Evolutionary conservation across 768 basidiomycete genomes (phyloP), one percentile per base, ranked within the genome.

Genomic region (Dioszegia hungarica): DNA sequence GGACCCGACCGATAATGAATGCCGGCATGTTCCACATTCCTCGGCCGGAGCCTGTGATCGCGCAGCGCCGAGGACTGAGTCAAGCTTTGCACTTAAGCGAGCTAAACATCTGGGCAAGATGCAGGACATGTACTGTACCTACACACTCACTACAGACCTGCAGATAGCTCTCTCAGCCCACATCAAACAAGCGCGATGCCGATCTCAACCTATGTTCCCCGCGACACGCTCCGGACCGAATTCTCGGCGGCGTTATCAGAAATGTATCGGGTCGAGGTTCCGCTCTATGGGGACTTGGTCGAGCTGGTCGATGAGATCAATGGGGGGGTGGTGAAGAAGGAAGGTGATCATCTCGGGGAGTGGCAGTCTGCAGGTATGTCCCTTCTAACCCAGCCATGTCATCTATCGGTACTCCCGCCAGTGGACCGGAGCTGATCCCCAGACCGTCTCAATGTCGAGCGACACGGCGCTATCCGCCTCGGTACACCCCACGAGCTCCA

Each of bases 381-480:
- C n/a, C 12, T 11, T 33, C 8, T 33, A 6, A 6, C 31, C 31
- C 14, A 14, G 14, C 31, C 31, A 6, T 33, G 6, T 6, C 31
- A 33, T 33, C 31, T 33, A 33, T 6, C 6, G 8, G 8, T 33
- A 33, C 14, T 33, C 6, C 31, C 31, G 31, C 31, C 31, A 33
- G 31, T 6, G 31, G 8, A 14, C 8, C 6, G 31, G 14, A 37
- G 22, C 49, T 51, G 49, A 51, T 15, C 22, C 31, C 5, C 31
- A 66, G 69, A 63, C 17, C 63, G 72, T n/a, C 49, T 74, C 3
- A 49, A 51, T 8, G 62, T 70, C 1, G 72, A 74, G 53, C 55
- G 72, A 45, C 72, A 74, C 39, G 72, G 72, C 12, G 72, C 72
- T 1, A 74, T 74, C 43, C 66, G 72, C 14, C 56, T 74, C 0